Evolutionary conservation across 108 stramenopile species (phyloP), one percentile per base, ranked within the genome.

Genomic region (Skeletonema potamos): DNA sequence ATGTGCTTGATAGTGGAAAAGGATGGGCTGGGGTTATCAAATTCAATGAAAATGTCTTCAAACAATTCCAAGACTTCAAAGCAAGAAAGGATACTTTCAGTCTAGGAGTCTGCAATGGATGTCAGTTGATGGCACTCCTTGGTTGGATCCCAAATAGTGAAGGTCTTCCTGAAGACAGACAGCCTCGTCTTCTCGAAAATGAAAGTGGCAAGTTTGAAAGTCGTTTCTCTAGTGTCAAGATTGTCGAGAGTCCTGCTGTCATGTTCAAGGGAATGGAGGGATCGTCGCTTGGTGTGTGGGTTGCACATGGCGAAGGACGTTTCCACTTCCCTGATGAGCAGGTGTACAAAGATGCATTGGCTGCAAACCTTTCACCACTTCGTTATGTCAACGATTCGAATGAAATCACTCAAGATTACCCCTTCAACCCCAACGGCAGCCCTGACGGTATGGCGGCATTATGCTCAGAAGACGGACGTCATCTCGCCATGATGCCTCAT

Each of bases 401-500:
- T 73, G 84, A 89, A 41, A 78, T 93, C 11, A 99, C 99, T 24
- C 89, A 98, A 69, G 92, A 73, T 33, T 99, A 99, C 76, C 99
- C 99, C 7, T 95, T 97, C 87, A 98, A 98, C 76, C 98, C 99
- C 12, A 99, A 99, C 79, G 99, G 99, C 32, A 97, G 97, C 68
- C 96, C 97, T 5, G 90, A 84, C 28, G 99, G 99, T 41, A 95
- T 99, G 67, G 97, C 99, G 43, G 99, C 96, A 13, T 84, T 99
- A n/a, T 97, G 97, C 75, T 98, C 98, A n/a, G 94, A 92, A 54
- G 96, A 98, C 71, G 99, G 99, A 41, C 86, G 98, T 9, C 98
- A 99, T 84, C 80, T 99, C 20, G 99, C 99, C 20, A 82, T 99
- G 84, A 99, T 99, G 99, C 99, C 99, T 27, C 99, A 99, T 68